phyloP scores from a whole-genome alignment of 192 early-diverging fungal genomes.

The Coemansia sp. region DNA sequence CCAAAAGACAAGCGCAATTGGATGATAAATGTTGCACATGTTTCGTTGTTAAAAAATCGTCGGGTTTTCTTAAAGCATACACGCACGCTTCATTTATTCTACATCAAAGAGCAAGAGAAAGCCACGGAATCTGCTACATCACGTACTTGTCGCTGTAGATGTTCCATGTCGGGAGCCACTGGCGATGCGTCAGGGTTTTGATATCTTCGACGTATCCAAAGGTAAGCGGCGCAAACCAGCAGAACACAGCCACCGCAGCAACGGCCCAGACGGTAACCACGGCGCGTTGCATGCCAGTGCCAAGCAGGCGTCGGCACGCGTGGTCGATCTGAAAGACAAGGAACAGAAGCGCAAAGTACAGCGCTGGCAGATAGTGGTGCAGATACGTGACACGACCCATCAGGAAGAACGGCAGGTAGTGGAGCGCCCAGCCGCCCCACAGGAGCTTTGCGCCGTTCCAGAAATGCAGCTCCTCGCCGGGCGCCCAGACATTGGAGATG shows the following conservation, averaged over 20 bases:
- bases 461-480: constrained; percentile 52
- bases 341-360: constrained; percentile 78
- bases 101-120: constrained; percentile 4
- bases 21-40: no score
- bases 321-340: constrained; percentile 78
- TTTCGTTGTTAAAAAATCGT: no score
- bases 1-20: no score
- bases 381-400: constrained; percentile 88
- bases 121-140: constrained; percentile 1
- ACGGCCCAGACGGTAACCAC: constrained; percentile 33
- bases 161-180: constrained; percentile 46
- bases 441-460: constrained; percentile 72
- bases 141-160: constrained; percentile 18
- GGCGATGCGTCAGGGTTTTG: constrained; percentile 35
- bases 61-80: no score
- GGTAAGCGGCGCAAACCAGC: constrained; percentile 75
- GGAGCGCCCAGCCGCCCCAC: constrained; percentile 75
- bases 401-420: constrained; percentile 87
- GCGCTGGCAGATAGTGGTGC: constrained; percentile 88
- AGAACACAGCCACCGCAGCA: constrained; percentile 34
- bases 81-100: background rate
- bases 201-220: constrained; percentile 64
- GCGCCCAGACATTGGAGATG: constrained; percentile 4
- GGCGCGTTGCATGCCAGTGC: constrained; percentile 53
- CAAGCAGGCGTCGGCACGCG: constrained; percentile 49